Conservation (phyloP, 192 early-diverging fungal species). For the Umbelopsis vinacea region DNA sequence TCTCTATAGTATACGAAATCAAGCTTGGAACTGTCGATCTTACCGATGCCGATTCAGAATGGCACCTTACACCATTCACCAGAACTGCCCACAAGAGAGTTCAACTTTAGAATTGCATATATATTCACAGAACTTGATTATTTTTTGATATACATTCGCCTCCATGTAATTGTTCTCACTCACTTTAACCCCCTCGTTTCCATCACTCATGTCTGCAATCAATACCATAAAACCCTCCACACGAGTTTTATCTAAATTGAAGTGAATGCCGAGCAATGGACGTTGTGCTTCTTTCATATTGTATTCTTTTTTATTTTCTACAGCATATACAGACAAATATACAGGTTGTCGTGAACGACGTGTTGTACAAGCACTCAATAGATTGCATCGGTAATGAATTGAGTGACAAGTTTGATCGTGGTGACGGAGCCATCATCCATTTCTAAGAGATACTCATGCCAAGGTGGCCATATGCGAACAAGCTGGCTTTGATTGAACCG, state of each 20-base stretch:
- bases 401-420: conserved; percentile 8
- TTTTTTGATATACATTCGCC: neutral
- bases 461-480: conserved; percentile 13
- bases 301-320: neutral
- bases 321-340: conserved; percentile 13
- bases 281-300: neutral
- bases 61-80: conserved; percentile 92
- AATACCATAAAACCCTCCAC: neutral
- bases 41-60: conserved; percentile 94
- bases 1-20: conserved; percentile 86
- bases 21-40: conserved; percentile 94
- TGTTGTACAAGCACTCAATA: neutral
- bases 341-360: neutral
- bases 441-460: conserved; percentile 6
- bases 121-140: neutral
- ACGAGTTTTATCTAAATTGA: conserved; percentile 2
- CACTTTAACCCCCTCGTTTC: neutral
- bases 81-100: conserved; percentile 84
- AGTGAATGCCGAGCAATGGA: neutral
- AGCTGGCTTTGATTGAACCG: neutral
- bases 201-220: conserved; percentile 10
- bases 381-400: conserved; percentile 15
- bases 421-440: conserved; percentile 7
- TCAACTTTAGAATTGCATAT: conserved; percentile 55
- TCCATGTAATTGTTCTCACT: neutral